Evolutionary conservation across 345 rosid genomes (phyloP).

Genomic region (Hypericum perforatum): DNA sequence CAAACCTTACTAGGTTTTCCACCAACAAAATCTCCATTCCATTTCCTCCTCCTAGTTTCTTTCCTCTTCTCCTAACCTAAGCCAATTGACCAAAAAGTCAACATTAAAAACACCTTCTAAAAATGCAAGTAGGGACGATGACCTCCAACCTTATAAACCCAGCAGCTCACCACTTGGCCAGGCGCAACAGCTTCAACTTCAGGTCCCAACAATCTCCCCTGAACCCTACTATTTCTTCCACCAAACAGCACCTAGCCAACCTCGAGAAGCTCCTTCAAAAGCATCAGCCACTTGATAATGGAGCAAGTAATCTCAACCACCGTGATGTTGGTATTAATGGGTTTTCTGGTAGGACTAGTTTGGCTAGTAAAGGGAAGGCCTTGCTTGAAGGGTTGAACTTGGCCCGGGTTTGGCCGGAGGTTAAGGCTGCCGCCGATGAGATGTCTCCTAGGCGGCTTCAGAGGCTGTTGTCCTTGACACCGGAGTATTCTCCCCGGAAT

Average conservation of each 20-base stretch:
- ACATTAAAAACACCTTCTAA: no score
- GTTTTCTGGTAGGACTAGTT: constrained; percentile 9
- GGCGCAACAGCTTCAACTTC: neutral
- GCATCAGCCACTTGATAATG: constrained; percentile 4
- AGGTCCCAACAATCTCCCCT: constrained; percentile 6
- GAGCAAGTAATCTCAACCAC: neutral
- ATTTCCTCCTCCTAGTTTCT: no score
- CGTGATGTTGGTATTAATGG: constrained; percentile 7
- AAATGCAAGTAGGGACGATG: no score
- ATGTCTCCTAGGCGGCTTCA: constrained; percentile 80
- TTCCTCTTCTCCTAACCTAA: no score
- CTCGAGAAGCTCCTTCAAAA: constrained; percentile 56
- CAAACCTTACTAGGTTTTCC: no score
- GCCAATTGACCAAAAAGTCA: no score
- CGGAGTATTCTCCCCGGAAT: constrained; percentile 79
- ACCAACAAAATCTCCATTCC: no score
- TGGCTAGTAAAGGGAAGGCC: constrained; percentile 14
- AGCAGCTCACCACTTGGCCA: no score
- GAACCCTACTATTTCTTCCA: constrained; percentile 18
- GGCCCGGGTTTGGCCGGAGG: constrained; percentile 64
- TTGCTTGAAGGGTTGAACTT: constrained; percentile 49
- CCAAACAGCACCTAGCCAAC: constrained; percentile 41
- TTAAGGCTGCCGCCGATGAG: constrained; percentile 82
- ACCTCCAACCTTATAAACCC: constrained; percentile 24
- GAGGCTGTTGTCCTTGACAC: constrained; percentile 56